Conservation (phyloP, 805 yeast genomes). For the Jamesozyma spencerorum region DNA sequence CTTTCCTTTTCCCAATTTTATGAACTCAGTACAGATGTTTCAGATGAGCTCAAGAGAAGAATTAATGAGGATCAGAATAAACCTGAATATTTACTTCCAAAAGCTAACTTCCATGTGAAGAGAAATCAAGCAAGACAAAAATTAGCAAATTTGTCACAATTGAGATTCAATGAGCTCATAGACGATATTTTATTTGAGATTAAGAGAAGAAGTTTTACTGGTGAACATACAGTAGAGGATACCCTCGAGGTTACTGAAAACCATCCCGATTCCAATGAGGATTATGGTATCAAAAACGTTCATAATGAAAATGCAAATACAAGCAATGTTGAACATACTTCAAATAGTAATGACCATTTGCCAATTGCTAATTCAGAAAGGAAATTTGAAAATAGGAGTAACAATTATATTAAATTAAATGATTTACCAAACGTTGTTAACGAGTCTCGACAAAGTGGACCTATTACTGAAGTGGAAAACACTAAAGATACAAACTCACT, state of each 20-base stretch:
- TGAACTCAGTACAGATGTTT: conserved; percentile 89
- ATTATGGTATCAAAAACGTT: too few relatives aligned
- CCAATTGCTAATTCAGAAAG: background rate
- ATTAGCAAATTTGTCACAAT: conserved; percentile 70
- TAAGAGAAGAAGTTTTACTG: conserved; percentile 59
- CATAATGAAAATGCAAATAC: too few relatives aligned
- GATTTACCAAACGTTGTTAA: background rate
- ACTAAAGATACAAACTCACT: too few relatives aligned
- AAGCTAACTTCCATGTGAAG: conserved; percentile 74
- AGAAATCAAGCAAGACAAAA: conserved; percentile 93
- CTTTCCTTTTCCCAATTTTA: conserved; percentile 74
- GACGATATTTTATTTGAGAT: conserved; percentile 84
- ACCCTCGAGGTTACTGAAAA: too few relatives aligned
- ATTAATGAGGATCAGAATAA: conserved; percentile 48
- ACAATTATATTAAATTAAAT: too few relatives aligned
- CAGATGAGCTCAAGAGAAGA: conserved; percentile 83
- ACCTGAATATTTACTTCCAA: conserved; percentile 60
- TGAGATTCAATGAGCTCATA: conserved; percentile 81
- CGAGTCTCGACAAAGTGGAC: background rate
- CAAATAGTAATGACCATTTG: background rate
- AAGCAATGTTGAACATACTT: too few relatives aligned
- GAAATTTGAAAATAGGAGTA: background rate
- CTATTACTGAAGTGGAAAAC: too few relatives aligned
- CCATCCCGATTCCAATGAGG: too few relatives aligned
- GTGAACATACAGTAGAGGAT: conserved; percentile 4